phyloP scores from a whole-genome alignment of 352 stramenopile species.

The Globisporangium acanthophoron region DNA sequence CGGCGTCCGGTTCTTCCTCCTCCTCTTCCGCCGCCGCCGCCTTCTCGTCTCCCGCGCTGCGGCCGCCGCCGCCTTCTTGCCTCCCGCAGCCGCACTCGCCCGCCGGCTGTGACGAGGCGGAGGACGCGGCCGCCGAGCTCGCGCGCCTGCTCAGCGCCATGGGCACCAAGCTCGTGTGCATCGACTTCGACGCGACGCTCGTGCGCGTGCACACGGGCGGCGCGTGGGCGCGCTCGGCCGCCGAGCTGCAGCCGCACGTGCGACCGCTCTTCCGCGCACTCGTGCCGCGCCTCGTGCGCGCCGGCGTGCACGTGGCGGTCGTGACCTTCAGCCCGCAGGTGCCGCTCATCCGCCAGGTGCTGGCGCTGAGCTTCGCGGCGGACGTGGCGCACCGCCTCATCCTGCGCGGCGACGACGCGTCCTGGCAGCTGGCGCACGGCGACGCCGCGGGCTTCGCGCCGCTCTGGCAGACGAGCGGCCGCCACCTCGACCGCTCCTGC shows the following conservation, averaged over 20 bases:
- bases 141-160: constrained; percentile 26
- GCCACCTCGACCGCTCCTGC: constrained; percentile 57
- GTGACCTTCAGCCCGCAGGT: constrained; percentile 81
- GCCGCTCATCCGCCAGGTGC: constrained; percentile 52
- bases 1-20: background rate
- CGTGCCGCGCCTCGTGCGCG: constrained; percentile 39
- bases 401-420: constrained; percentile 53
- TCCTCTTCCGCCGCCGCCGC: background rate
- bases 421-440: constrained; percentile 45
- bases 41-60: background rate
- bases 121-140: constrained; percentile 24
- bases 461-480: constrained; percentile 42
- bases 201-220: constrained; percentile 72
- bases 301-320: constrained; percentile 50
- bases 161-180: constrained; percentile 64
- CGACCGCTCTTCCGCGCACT: constrained; percentile 60
- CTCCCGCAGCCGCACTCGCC: background rate
- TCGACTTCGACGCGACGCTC: constrained; percentile 84
- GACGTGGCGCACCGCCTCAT: constrained; percentile 38
- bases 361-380: constrained; percentile 40
- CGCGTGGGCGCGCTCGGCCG: constrained; percentile 35
- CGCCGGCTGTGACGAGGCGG: background rate
- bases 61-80: constrained; percentile 1
- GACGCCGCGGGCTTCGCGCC: constrained; percentile 47
- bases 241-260: constrained; percentile 40